Evolutionary conservation across 2,329 filamentous ascomycete genomes (phyloP).

Genomic region (Sarocladiaceae sp.): DNA sequence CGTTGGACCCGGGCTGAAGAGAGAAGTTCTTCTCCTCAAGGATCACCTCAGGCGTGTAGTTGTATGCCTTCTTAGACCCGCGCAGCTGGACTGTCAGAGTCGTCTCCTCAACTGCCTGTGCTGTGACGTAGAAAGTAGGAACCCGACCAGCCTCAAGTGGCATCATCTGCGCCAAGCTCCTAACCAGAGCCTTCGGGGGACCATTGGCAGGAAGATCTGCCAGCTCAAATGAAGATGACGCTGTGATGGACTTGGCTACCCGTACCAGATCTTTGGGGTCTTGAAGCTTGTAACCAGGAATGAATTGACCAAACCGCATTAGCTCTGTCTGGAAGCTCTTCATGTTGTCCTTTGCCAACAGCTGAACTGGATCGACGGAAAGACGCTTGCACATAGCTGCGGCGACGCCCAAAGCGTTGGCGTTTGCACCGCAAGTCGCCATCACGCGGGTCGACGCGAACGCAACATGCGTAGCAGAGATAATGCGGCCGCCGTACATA

Average conservation of each 20-base stretch:
- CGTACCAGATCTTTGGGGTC: slow-evolving; percentile 16
- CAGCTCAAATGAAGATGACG: slow-evolving; percentile 14
- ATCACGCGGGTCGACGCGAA: slow-evolving; percentile 20
- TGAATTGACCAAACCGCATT: slow-evolving; percentile 19
- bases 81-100: slow-evolving; percentile 17
- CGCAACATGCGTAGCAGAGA: slow-evolving; percentile 18
- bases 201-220: slow-evolving; percentile 15
- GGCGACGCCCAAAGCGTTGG: slow-evolving; percentile 18
- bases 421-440: slow-evolving; percentile 19
- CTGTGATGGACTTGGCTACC: slow-evolving; percentile 10
- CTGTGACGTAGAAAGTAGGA: slow-evolving; percentile 15
- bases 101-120: slow-evolving; percentile 15
- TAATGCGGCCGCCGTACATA: slow-evolving; percentile 19
- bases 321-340: slow-evolving; percentile 16
- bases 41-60: slow-evolving; percentile 19
- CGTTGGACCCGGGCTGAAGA: slow-evolving; percentile 14
- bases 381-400: slow-evolving; percentile 16
- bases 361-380: slow-evolving; percentile 14
- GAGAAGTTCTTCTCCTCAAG: slow-evolving; percentile 12
- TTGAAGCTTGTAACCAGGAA: slow-evolving; percentile 17
- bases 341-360: slow-evolving; percentile 18
- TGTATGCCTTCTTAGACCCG: slow-evolving; percentile 19
- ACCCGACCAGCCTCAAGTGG: slow-evolving; percentile 14
- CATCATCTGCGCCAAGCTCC: slow-evolving; percentile 20
- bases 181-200: slow-evolving; percentile 17